Evolutionary conservation across 2,329 filamentous ascomycete species (phyloP), one percentile per base, ranked within the genome.

Genomic region (Aspergillus aculeatinus): DNA sequence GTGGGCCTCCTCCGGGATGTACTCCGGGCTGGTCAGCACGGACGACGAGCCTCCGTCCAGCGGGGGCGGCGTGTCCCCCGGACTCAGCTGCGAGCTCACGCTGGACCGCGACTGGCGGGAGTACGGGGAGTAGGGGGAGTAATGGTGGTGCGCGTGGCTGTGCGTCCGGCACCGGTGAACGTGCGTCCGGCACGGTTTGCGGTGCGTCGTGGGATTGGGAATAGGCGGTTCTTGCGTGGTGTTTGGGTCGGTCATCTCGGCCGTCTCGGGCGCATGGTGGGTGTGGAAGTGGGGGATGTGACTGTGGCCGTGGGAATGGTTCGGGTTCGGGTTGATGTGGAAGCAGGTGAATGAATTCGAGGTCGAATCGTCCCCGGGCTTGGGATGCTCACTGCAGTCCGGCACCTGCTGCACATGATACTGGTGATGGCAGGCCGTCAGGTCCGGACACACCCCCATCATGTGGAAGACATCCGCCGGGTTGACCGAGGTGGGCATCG

Each of bases 1-100:
- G 60, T 75, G 70, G n/a, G 71, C 42, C n/a, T 76, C 73, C 25
- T 77, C 73, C 2, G 71, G 58, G 23, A 68, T 64, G 51, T 71
- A 71, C 14, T 74, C 72, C 5, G 76, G 74, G 31, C 73, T 77
- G 5, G 74, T 77, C 58, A 77, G 64, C 2, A 73, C 65, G 0
- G 76, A 76, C 1, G 75, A 73, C 4, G 65, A 58, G 19, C 70
- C 71, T 16, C 68, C 67, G 29, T 78, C 74, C 35, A 76, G 62
- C 12, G 73, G 71, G 7, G 74, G 72, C 11, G 76, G 73, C 2
- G 71, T 76, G 48, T 76, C 72, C 16, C 72, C 69, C 1, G 77
- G 73, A 58, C 74, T 77, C 25, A 76, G 59, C 35, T 75, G 74
- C 6, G 74, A 77, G 57, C 74, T 77, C 16, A 75, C 61, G 50